phyloP scores from a whole-genome alignment of 805 yeast species.

The Saccharomycopsis fodiens region DNA sequence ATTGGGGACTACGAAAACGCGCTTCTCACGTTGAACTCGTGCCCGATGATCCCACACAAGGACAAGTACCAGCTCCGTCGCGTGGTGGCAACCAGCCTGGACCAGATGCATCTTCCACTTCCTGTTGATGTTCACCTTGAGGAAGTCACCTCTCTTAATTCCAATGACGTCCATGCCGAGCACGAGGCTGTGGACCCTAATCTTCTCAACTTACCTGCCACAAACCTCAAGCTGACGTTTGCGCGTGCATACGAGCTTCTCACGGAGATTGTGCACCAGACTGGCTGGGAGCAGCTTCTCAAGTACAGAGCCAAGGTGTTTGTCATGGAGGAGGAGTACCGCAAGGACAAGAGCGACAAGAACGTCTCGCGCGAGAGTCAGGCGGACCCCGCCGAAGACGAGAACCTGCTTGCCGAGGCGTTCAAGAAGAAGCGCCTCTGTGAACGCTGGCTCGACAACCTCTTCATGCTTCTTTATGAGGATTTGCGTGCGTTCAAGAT shows the following conservation, averaged over 20 bases:
- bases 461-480: constrained; percentile 61
- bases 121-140: constrained; percentile 68
- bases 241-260: constrained; percentile 51
- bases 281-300: constrained; percentile 68
- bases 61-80: constrained; percentile 59
- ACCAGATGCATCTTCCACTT: constrained; percentile 62
- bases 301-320: constrained; percentile 55
- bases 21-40: constrained; percentile 62
- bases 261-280: constrained; percentile 54
- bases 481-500: constrained; percentile 77
- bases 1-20: constrained; percentile 66
- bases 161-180: constrained; percentile 57
- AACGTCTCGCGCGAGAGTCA: constrained; percentile 4
- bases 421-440: constrained; percentile 60
- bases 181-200: constrained; percentile 58
- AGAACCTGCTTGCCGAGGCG: constrained; percentile 28
- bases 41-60: constrained; percentile 73
- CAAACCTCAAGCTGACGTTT: constrained; percentile 53
- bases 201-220: constrained; percentile 57
- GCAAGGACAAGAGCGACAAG: constrained; percentile 27
- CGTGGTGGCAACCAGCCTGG: constrained; percentile 43
- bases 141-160: constrained; percentile 60
- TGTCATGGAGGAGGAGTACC: constrained; percentile 61
- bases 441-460: constrained; percentile 67
- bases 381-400: constrained; percentile 6